These are phyloP conservation scores for Heterococcus sp. DNA, from an alignment of 108 stramenopile species.

Conservation along the genomic window DNA sequence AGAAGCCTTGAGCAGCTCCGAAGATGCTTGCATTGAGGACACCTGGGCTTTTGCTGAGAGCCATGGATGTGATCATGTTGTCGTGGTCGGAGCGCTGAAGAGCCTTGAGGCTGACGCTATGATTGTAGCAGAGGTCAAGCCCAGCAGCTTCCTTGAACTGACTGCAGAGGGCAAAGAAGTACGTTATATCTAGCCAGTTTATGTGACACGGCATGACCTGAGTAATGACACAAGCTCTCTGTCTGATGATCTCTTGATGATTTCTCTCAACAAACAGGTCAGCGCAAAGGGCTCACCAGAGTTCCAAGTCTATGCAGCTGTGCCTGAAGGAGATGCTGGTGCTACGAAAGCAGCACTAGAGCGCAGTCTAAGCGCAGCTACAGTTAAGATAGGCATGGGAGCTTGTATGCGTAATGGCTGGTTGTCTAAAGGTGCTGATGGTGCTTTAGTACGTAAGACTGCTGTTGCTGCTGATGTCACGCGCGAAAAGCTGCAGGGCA, in stretches of 20 bases:
- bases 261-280: constrained; percentile 1
- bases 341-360: constrained; percentile 17
- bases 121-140: constrained; percentile 6
- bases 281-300: constrained; percentile 29
- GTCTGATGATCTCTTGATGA: neutral
- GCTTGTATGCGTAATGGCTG: constrained; percentile 39
- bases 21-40: constrained; percentile 2
- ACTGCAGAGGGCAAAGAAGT: constrained; percentile 33
- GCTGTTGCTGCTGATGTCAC: constrained; percentile 1
- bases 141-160: constrained; percentile 16
- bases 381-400: constrained; percentile 41
- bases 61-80: constrained; percentile 8
- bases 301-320: constrained; percentile 9
- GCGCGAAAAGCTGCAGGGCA: constrained; percentile 2
- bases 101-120: constrained; percentile 20
- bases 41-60: constrained; percentile 20
- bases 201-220: neutral
- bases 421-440: constrained; percentile 9
- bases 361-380: constrained; percentile 6
- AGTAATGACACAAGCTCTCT: neutral
- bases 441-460: neutral
- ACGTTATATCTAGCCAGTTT: neutral
- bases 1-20: neutral
- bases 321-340: constrained; percentile 2
- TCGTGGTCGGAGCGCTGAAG: constrained; percentile 12